These are phyloP conservation scores for Gardenia jasminoides DNA, from an alignment of 257 asterid genomes.

Conservation along the genomic window DNA sequence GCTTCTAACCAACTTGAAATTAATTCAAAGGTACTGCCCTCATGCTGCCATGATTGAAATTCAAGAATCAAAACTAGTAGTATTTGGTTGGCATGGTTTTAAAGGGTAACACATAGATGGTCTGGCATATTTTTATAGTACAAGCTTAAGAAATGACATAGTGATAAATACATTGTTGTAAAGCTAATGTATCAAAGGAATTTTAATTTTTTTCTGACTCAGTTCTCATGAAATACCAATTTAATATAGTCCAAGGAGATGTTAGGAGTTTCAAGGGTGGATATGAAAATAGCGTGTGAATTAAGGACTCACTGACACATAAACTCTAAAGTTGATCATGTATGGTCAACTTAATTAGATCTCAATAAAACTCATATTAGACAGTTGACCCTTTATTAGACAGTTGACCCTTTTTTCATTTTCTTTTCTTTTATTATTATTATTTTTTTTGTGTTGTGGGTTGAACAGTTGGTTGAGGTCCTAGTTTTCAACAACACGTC, in stretches of 20 bases:
- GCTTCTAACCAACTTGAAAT: constrained; percentile 20
- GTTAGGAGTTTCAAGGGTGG: not conserved
- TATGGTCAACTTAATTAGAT: too few relatives aligned
- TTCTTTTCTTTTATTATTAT: too few relatives aligned
- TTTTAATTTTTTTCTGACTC: not conserved
- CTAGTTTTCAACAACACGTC: too few relatives aligned
- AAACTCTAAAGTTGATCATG: too few relatives aligned
- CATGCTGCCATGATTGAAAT: constrained; percentile 61
- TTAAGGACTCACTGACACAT: too few relatives aligned
- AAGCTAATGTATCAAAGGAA: not conserved
- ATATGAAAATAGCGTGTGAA: too few relatives aligned
- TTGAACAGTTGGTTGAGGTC: not conserved
- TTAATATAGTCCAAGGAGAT: not conserved
- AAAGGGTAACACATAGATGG: not conserved
- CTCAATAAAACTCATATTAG: too few relatives aligned
- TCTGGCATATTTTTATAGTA: not conserved
- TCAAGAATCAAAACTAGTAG: constrained; percentile 23
- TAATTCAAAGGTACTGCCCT: constrained; percentile 31
- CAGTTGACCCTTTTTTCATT: too few relatives aligned
- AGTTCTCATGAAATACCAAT: not conserved
- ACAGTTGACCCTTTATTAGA: too few relatives aligned
- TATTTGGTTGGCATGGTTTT: constrained; percentile 8
- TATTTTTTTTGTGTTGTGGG: too few relatives aligned
- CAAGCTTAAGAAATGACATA: not conserved
- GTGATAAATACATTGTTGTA: not conserved